Conservation (phyloP, 257 asterid genomes). For the Mentha longifolia region DNA sequence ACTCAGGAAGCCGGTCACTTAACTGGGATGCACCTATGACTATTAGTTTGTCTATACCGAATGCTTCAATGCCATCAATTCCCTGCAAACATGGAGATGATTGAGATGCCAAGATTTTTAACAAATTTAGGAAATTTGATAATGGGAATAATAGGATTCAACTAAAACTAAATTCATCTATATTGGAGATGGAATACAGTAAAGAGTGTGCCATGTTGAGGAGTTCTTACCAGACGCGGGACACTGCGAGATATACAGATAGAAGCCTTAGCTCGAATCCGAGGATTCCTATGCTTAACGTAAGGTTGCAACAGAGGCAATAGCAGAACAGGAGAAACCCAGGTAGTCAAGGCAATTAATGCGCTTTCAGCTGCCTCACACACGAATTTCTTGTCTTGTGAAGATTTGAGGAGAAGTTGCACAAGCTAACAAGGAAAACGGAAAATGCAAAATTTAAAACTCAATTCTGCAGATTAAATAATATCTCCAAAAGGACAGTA, state of each 20-base stretch:
- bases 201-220: conserved; percentile 1
- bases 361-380: conserved; percentile 94
- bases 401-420: conserved; percentile 87
- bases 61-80: conserved; percentile 69
- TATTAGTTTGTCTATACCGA: conserved; percentile 79
- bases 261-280: conserved; percentile 93
- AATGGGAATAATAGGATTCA: not conserved
- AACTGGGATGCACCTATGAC: conserved; percentile 89
- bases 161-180: not conserved
- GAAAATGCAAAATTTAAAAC: conserved; percentile 23
- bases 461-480: conserved; percentile 13
- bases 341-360: conserved; percentile 69
- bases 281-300: conserved; percentile 82
- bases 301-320: conserved; percentile 80
- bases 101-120: conserved; percentile 18
- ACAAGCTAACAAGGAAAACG: conserved; percentile 56
- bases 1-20: conserved; percentile 86
- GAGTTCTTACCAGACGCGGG: conserved; percentile 64
- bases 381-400: conserved; percentile 95
- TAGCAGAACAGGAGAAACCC: conserved; percentile 71
- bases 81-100: conserved; percentile 53
- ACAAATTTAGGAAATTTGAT: not conserved
- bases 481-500: not conserved
- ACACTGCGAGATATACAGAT: conserved; percentile 74
- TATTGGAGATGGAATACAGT: not conserved